Evolutionary conservation across 257 asterid species (phyloP).

Genomic region (Mentha longifolia): DNA sequence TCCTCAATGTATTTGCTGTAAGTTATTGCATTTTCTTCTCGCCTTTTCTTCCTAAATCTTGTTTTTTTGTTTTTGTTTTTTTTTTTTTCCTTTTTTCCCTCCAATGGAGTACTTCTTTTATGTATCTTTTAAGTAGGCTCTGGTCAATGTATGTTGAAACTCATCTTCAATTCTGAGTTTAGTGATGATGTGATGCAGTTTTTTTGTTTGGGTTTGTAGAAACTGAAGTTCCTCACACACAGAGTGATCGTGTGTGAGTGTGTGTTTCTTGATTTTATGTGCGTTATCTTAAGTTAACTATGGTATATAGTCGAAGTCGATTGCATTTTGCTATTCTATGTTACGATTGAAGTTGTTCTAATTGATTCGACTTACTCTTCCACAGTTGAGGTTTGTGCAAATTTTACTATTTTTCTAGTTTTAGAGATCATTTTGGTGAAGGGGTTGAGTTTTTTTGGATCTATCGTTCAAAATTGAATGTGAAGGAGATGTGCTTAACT

Average conservation of each 20-base stretch:
- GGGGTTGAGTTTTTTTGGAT: slow-evolving; percentile 10
- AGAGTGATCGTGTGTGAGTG: background rate
- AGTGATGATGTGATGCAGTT: slow-evolving; percentile 10
- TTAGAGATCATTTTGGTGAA: slow-evolving; percentile 17
- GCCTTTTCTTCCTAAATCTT: background rate
- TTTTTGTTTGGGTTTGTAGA: slow-evolving; percentile 11
- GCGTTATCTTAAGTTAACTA: slow-evolving; percentile 13
- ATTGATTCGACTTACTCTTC: background rate
- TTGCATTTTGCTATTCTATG: slow-evolving; percentile 23
- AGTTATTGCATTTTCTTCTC: slow-evolving; percentile 28
- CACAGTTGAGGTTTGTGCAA: slow-evolving; percentile 1
- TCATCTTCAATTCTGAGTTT: slow-evolving; percentile 27
- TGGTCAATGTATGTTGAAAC: slow-evolving; percentile 34
- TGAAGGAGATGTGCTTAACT: slow-evolving; percentile 5
- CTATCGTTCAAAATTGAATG: slow-evolving; percentile 9
- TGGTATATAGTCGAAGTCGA: slow-evolving; percentile 11
- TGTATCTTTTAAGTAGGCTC: slow-evolving; percentile 12
- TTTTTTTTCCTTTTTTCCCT: background rate
- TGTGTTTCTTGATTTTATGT: slow-evolving; percentile 13
- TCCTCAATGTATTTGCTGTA: slow-evolving; percentile 43
- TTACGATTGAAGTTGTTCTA: slow-evolving; percentile 1
- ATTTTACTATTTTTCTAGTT: background rate
- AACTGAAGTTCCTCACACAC: background rate
- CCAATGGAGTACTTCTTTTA: slow-evolving; percentile 15
- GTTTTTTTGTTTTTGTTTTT: no score